Conservation (phyloP, 805 yeast genomes). For the Lachancea fermentati region DNA sequence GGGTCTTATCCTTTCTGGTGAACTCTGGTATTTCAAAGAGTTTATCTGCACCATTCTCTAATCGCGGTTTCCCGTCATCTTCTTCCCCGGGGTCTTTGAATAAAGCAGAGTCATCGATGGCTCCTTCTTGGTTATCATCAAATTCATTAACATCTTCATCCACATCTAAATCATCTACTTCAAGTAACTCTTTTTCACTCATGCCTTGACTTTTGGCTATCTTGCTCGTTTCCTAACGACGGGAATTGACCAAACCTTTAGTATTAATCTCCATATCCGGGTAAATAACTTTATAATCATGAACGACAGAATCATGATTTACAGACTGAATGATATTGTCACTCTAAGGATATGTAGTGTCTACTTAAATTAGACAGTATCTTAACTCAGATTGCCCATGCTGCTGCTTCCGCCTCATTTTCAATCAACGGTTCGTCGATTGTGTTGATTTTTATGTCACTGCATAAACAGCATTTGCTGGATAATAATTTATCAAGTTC, state of each 20-base stretch:
- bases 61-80: constrained; percentile 21
- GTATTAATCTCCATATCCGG: too few relatives aligned
- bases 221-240: too few relatives aligned
- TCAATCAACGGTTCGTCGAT: constrained; percentile 60
- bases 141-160: constrained; percentile 33
- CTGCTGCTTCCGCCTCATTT: constrained; percentile 37
- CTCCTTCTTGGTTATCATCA: constrained; percentile 32
- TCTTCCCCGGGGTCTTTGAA: constrained; percentile 14
- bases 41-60: constrained; percentile 24
- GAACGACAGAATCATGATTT: too few relatives aligned
- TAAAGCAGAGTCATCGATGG: constrained; percentile 20
- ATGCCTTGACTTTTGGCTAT: neutral
- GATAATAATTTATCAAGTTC: constrained; percentile 58
- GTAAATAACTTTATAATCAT: too few relatives aligned
- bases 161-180: constrained; percentile 3
- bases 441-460: constrained; percentile 62
- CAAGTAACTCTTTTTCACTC: constrained; percentile 5
- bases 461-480: constrained; percentile 69
- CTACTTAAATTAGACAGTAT: neutral
- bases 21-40: constrained; percentile 58
- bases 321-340: too few relatives aligned
- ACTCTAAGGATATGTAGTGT: too few relatives aligned
- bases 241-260: neutral
- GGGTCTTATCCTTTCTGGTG: constrained; percentile 71
- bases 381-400: constrained; percentile 41